Conservation (phyloP, 805 yeast genomes). For the Candida coquimbonensis region DNA sequence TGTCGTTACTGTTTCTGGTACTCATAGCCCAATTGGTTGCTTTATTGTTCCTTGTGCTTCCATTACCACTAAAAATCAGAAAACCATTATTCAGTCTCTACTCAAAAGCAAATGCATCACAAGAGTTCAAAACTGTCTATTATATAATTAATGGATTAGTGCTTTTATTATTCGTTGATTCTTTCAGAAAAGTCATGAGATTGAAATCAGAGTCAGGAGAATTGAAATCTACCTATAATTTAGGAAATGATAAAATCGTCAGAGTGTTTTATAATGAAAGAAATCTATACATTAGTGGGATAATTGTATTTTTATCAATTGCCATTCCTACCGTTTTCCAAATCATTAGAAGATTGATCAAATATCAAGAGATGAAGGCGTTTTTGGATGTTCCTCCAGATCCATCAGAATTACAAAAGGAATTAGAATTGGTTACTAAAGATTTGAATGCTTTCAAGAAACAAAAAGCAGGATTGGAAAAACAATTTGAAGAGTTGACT, state of each 20-base stretch:
- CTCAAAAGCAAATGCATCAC: slow-evolving; percentile 27
- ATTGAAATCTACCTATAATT: slow-evolving; percentile 18
- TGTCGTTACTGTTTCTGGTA: slow-evolving; percentile 34
- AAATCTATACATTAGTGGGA: slow-evolving; percentile 56
- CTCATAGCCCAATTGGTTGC: slow-evolving; percentile 46
- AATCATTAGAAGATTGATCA: slow-evolving; percentile 45
- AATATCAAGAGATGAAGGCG: slow-evolving; percentile 32
- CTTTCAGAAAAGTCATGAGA: slow-evolving; percentile 38
- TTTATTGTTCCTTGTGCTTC: slow-evolving; percentile 43
- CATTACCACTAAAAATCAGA: slow-evolving; percentile 46
- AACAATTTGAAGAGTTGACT: slow-evolving; percentile 37
- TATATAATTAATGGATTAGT: slow-evolving; percentile 37
- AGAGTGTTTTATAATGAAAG: slow-evolving; percentile 57
- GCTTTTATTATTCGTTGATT: slow-evolving; percentile 45
- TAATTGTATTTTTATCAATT: slow-evolving; percentile 47
- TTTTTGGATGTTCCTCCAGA: slow-evolving; percentile 8
- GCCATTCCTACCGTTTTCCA: slow-evolving; percentile 49
- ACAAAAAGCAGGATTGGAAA: slow-evolving; percentile 47
- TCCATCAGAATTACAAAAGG: slow-evolving; percentile 10
- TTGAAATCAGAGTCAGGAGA: slow-evolving; percentile 21
- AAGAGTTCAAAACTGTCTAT: slow-evolving; percentile 39
- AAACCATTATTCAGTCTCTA: slow-evolving; percentile 33
- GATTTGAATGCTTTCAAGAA: slow-evolving; percentile 41
- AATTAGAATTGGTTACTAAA: slow-evolving; percentile 30
- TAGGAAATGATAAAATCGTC: slow-evolving; percentile 46